phyloP scores from a whole-genome alignment of 75 land plant species.

The Pseudotsuga menziesii region DNA sequence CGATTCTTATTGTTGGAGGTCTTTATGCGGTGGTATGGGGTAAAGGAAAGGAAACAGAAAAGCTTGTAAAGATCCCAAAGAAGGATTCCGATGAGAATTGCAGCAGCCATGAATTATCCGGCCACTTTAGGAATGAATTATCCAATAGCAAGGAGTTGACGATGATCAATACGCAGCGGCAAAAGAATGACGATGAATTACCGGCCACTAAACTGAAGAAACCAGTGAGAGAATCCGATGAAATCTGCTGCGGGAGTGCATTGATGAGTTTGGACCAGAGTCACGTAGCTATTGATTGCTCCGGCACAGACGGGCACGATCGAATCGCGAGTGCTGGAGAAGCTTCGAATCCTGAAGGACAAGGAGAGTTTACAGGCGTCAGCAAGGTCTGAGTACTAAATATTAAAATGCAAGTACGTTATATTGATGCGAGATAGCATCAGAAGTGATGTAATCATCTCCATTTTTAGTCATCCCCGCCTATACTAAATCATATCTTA shows the following conservation, averaged over 20 bases:
- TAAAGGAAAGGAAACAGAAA: neutral
- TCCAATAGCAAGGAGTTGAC: neutral
- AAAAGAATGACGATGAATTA: neutral
- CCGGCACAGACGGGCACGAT: neutral
- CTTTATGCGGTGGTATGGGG: neutral
- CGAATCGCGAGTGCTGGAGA: no score
- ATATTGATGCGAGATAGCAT: no score
- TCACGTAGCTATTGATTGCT: neutral
- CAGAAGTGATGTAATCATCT: no score
- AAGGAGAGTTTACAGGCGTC: no score
- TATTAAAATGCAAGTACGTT: no score
- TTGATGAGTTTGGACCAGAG: neutral
- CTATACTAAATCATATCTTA: no score
- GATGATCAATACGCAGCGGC: neutral
- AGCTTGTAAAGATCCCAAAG: neutral
- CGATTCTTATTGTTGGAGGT: neutral
- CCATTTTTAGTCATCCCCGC: no score
- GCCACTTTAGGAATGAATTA: neutral
- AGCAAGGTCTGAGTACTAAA: no score
- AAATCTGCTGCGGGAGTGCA: no score
- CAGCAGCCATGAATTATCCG: neutral
- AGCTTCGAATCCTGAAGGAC: no score
- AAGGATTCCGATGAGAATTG: neutral
- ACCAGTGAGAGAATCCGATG: neutral
- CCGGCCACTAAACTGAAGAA: neutral